Percentiles rank a stretch among this genome's conserved stretches.
These are phyloP conservation scores for Colletotrichum chlorophyti DNA, from an alignment of 2,329 filamentous ascomycete genomes.

Conservation along the genomic window DNA sequence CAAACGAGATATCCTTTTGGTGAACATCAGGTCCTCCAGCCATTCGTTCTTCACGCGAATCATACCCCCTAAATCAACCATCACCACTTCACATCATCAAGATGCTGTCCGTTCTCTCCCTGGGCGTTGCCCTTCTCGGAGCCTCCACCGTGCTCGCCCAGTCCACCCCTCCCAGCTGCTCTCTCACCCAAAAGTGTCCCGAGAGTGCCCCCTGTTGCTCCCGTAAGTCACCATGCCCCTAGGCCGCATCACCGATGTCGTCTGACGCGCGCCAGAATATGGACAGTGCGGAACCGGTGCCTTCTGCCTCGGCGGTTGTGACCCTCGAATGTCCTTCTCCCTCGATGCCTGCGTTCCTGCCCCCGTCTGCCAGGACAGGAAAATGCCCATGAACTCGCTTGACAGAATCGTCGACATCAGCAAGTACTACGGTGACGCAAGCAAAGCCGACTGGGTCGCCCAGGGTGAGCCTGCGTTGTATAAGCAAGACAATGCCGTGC, in stretches of 20 bases:
- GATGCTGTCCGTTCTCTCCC: constrained; percentile 32
- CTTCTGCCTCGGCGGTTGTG: constrained; percentile 95
- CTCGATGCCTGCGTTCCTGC: constrained; percentile 86
- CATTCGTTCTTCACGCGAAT: background rate
- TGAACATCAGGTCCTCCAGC: background rate
- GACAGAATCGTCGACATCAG: constrained; percentile 74
- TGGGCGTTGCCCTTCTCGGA: constrained; percentile 48
- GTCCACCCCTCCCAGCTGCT: constrained; percentile 49
- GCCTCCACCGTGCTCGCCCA: constrained; percentile 45
- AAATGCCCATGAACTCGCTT: constrained; percentile 76
- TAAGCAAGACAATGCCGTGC: constrained; percentile 68
- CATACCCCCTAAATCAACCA: background rate
- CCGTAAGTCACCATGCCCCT: constrained; percentile 61
- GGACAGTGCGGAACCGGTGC: constrained; percentile 92
- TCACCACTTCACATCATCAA: background rate
- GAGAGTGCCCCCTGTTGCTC: constrained; percentile 78
- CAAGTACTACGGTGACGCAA: constrained; percentile 86
- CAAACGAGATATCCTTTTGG: background rate
- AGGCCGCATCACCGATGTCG: too few relatives aligned
- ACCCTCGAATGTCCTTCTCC: constrained; percentile 82
- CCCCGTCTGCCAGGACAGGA: constrained; percentile 79
- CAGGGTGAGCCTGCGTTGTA: constrained; percentile 77
- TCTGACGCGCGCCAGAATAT: constrained; percentile 69
- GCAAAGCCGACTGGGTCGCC: constrained; percentile 84
- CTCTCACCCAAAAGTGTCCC: constrained; percentile 68